A percentile compares a stretch with the other conserved stretches of the same genome.
Evolutionary conservation across 1,284 basidiomycete species (phyloP).

Genomic region (Pseudomicrostroma phylloplanum): DNA sequence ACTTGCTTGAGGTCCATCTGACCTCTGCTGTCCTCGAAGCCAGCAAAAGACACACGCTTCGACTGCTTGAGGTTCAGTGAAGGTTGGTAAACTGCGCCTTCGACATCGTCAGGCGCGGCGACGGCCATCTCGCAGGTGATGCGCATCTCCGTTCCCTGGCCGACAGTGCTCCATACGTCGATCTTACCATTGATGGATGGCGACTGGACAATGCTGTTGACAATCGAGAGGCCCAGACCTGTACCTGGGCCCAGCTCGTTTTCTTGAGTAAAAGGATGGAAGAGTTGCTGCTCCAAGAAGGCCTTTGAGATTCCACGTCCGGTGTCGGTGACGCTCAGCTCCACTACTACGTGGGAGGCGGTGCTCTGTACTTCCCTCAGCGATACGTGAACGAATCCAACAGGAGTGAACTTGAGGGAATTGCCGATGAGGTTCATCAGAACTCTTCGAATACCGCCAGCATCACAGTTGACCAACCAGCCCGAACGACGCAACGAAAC

Average conservation of each 20-base stretch:
- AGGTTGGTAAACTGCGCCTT: conserved; percentile 51
- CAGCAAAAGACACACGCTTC: conserved; percentile 64
- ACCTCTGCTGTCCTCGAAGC: conserved; percentile 66
- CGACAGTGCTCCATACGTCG: conserved; percentile 80
- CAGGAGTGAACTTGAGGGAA: conserved; percentile 81
- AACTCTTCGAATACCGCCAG: conserved; percentile 81
- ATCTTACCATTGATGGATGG: conserved; percentile 76
- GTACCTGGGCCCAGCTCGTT: conserved; percentile 86
- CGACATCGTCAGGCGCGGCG: conserved; percentile 29
- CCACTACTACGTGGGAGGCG: conserved; percentile 64
- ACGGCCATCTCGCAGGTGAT: conserved; percentile 74
- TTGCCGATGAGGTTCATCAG: conserved; percentile 92
- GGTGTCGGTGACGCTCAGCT: conserved; percentile 80
- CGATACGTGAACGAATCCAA: conserved; percentile 79
- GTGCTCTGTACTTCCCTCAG: conserved; percentile 65
- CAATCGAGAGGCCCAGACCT: conserved; percentile 91
- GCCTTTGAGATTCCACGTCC: conserved; percentile 61
- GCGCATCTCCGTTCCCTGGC: conserved; percentile 85
- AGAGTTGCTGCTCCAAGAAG: conserved; percentile 71
- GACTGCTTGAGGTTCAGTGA: conserved; percentile 53
- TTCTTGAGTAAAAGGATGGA: conserved; percentile 88
- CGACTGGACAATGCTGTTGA: conserved; percentile 82
- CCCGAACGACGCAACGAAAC: conserved; percentile 69
- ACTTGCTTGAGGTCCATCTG: conserved; percentile 64
- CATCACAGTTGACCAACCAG: conserved; percentile 83